Percentiles rank a stretch among this genome's conserved stretches.
phyloP scores from a whole-genome alignment of 2,329 filamentous ascomycete species.

The Coniella vitis region DNA sequence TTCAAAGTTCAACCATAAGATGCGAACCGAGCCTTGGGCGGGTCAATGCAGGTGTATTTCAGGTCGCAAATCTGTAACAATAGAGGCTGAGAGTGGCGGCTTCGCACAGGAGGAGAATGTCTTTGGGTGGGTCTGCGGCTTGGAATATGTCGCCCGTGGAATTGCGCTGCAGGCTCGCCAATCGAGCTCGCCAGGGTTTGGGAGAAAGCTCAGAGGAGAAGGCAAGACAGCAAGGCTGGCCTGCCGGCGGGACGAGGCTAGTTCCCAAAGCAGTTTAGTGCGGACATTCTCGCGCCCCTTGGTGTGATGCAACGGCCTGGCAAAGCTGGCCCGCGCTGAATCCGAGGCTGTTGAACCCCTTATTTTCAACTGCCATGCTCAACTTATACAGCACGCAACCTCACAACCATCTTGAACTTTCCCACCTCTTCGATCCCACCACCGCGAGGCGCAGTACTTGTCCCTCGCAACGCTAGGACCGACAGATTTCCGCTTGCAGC shows the following conservation, averaged over 20 bases:
- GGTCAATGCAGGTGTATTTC: no score
- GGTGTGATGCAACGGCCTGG: constrained; percentile 1
- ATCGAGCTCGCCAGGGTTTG: background rate
- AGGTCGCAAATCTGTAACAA: no score
- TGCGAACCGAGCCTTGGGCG: no score
- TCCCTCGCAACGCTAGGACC: background rate
- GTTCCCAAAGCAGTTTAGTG: constrained; percentile 1
- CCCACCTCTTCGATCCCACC: background rate
- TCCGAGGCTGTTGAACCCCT: constrained; percentile 4
- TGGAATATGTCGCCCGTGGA: no score
- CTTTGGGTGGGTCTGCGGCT: no score
- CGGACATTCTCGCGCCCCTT: background rate
- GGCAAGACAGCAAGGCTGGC: background rate
- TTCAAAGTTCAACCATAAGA: background rate
- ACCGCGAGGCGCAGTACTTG: background rate
- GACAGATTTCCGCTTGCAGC: background rate
- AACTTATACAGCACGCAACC: constrained; percentile 4
- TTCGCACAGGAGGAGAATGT: no score
- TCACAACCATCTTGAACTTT: background rate
- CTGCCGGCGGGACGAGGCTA: background rate
- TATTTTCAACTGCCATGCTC: background rate
- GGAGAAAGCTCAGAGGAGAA: background rate
- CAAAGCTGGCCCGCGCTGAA: background rate
- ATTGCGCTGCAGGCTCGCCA: no score
- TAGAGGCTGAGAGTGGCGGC: no score